Evolutionary conservation across 495 filamentous ascomycete species (phyloP).

Genomic region (Penicillium herquei): DNA sequence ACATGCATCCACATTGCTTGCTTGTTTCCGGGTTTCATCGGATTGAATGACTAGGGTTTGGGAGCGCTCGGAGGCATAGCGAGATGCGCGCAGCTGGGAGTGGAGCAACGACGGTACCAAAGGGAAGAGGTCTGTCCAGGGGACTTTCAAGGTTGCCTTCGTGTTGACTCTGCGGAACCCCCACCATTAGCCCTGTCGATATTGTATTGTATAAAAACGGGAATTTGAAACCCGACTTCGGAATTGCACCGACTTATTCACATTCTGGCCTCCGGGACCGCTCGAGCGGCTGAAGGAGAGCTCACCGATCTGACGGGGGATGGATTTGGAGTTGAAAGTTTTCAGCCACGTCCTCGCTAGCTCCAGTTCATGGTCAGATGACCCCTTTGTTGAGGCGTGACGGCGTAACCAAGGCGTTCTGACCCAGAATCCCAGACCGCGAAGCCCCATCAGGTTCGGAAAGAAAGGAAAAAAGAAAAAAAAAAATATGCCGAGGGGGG

Average conservation of each 20-base stretch:
- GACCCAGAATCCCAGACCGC: background rate
- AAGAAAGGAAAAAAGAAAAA: background rate
- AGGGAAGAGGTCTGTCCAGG: constrained; percentile 54
- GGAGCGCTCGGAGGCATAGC: constrained; percentile 64
- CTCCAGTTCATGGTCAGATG: constrained; percentile 56
- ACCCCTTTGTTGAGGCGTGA: constrained; percentile 21
- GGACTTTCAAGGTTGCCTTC: constrained; percentile 77
- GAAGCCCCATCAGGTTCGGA: constrained; percentile 1
- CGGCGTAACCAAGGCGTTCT: constrained; percentile 6
- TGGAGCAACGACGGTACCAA: constrained; percentile 70
- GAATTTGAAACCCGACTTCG: constrained; percentile 7
- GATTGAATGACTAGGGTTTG: constrained; percentile 67
- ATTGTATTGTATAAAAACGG: background rate
- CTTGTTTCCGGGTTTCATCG: constrained; percentile 63
- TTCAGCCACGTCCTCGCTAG: constrained; percentile 75
- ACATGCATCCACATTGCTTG: constrained; percentile 62
- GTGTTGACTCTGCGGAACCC: constrained; percentile 70
- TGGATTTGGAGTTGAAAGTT: constrained; percentile 56
- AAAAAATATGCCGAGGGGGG: background rate
- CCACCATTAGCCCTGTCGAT: constrained; percentile 4
- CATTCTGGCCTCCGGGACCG: constrained; percentile 92
- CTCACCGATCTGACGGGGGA: constrained; percentile 64
- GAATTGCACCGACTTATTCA: constrained; percentile 77
- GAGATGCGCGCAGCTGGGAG: constrained; percentile 58
- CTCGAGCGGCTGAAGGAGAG: constrained; percentile 81